Percentiles rank a stretch among this genome's conserved stretches.
These are phyloP conservation scores for Trichosanthes cucumerina DNA, from an alignment of 306 rosid species.

Conservation along the genomic window DNA sequence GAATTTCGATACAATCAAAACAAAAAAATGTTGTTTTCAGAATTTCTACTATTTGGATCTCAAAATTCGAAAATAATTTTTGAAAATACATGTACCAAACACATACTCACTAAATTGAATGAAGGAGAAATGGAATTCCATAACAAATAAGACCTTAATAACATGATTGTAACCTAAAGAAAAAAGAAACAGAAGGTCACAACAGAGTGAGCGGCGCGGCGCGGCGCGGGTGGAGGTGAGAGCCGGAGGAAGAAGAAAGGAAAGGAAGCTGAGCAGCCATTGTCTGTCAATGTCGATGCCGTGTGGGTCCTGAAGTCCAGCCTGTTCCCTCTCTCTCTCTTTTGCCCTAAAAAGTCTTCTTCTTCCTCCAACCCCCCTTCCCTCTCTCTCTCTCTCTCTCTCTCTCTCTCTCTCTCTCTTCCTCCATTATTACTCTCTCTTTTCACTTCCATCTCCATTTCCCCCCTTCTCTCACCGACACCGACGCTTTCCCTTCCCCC, in stretches of 20 bases:
- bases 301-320: neutral
- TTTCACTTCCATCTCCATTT: no score
- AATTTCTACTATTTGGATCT: no score
- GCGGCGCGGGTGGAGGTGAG: neutral
- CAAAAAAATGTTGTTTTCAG: no score
- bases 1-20: no score
- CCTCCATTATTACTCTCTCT: neutral
- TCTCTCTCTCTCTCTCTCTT: neutral
- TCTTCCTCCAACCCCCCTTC: neutral
- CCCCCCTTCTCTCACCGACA: constrained; percentile 8
- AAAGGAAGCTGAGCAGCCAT: neutral
- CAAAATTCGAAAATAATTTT: no score
- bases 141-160: no score
- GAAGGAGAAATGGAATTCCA: no score
- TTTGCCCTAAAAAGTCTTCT: constrained; percentile 7
- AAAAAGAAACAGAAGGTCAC: neutral
- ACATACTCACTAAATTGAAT: no score
- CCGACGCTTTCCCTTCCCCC: neutral
- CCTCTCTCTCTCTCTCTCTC: neutral
- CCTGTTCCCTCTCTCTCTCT: neutral
- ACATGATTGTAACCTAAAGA: no score
- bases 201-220: neutral
- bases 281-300: constrained; percentile 4
- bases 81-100: no score
- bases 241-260: neutral